A percentile compares a stretch with the other conserved stretches of the same genome.
Conservation (phyloP, 2,329 filamentous ascomycete genomes). For the Hirsutella minnesotensis region DNA sequence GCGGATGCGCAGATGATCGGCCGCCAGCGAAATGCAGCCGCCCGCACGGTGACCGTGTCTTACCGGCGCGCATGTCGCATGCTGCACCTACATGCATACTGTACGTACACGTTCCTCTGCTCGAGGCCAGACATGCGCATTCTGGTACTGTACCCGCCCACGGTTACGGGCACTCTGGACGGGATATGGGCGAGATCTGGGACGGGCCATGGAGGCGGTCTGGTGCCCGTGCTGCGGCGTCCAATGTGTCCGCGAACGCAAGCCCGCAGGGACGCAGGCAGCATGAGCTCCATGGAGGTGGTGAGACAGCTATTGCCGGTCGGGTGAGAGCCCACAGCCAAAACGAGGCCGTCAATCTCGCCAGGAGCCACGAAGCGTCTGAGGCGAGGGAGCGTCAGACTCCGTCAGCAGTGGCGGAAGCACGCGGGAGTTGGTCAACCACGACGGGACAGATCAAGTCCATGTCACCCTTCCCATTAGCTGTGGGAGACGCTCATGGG, state of each 20-base stretch:
- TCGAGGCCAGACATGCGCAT: background rate
- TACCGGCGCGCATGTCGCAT: constrained; percentile 1
- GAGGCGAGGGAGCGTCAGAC: background rate
- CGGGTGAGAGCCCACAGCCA: background rate
- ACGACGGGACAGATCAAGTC: background rate
- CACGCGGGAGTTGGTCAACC: background rate
- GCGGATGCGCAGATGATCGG: constrained; percentile 4
- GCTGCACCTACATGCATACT: constrained; percentile 1
- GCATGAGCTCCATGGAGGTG: background rate
- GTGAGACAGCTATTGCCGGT: background rate
- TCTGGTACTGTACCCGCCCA: background rate
- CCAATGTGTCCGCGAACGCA: background rate
- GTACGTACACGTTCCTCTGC: background rate
- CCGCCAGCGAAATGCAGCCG: constrained; percentile 3
- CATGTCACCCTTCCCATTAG: background rate
- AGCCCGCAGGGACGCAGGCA: background rate
- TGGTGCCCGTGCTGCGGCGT: background rate
- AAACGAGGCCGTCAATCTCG: background rate
- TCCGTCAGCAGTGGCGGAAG: background rate
- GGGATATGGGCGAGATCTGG: too few relatives aligned
- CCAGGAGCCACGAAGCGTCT: background rate
- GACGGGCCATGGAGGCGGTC: background rate
- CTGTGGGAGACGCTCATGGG: background rate
- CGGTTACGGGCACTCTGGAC: background rate
- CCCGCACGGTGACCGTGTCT: background rate